Conservation (phyloP, 2,329 filamentous ascomycete genomes). For the Epichloe brachyelytri region DNA sequence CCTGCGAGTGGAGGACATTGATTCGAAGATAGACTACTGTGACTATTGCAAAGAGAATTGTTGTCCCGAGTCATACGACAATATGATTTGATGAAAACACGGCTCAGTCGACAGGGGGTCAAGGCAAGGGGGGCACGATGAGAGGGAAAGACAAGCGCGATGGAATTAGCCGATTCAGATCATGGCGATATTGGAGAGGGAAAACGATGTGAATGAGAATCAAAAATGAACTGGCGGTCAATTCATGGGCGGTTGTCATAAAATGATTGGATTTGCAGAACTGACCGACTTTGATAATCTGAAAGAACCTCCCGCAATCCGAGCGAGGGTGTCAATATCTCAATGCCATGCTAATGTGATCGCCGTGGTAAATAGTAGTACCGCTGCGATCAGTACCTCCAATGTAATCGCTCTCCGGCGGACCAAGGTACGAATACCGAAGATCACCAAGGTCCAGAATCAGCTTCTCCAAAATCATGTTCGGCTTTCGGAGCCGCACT, state of each 20-base stretch:
- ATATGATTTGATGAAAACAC: too few relatives aligned
- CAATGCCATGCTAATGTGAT: constrained; percentile 5
- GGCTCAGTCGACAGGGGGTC: too few relatives aligned
- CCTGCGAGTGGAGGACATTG: background rate
- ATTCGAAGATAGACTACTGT: background rate
- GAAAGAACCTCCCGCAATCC: background rate
- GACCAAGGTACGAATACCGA: constrained; percentile 22
- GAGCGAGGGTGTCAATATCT: background rate
- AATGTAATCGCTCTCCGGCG: constrained; percentile 17
- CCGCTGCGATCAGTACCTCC: background rate
- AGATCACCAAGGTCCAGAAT: constrained; percentile 20
- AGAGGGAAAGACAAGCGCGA: too few relatives aligned
- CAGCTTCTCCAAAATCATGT: constrained; percentile 25
- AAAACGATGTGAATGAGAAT: too few relatives aligned
- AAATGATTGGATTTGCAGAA: too few relatives aligned
- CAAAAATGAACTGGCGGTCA: too few relatives aligned
- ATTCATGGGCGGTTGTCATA: too few relatives aligned
- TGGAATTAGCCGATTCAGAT: too few relatives aligned
- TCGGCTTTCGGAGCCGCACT: constrained; percentile 18
- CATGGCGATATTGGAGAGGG: too few relatives aligned
- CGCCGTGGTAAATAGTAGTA: background rate
- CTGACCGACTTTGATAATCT: too few relatives aligned
- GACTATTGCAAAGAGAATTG: background rate
- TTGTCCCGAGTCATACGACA: too few relatives aligned
- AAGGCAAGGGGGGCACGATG: too few relatives aligned